These are phyloP conservation scores for Kalanchoe fedtschenkoi DNA, from an alignment of 164 flowering plant genomes.

Conservation along the genomic window DNA sequence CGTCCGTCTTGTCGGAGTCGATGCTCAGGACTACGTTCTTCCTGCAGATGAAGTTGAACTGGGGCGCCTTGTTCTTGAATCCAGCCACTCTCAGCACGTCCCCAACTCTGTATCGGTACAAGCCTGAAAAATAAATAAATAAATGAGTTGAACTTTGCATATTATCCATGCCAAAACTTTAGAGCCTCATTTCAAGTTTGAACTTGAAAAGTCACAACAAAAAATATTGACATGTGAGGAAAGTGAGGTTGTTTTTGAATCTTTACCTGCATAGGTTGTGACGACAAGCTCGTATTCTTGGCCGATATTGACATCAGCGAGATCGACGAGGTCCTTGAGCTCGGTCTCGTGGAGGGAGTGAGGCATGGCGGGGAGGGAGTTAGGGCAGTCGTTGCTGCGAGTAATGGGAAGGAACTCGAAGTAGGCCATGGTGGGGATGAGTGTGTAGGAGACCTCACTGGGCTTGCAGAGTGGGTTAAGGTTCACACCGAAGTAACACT, in stretches of 20 bases:
- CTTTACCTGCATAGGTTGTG: conserved; percentile 87
- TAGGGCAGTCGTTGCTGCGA: conserved; percentile 26
- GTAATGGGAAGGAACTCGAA: conserved; percentile 83
- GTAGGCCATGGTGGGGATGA: conserved; percentile 87
- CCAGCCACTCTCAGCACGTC: conserved; percentile 87
- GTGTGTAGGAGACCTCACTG: conserved; percentile 78
- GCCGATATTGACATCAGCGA: conserved; percentile 80
- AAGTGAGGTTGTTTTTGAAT: background rate
- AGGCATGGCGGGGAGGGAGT: conserved; percentile 30
- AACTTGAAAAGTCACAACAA: background rate
- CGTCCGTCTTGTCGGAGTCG: conserved; percentile 90
- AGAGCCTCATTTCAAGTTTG: background rate
- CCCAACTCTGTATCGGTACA: conserved; percentile 82
- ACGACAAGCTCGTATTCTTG: conserved; percentile 92
- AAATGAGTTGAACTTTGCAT: background rate
- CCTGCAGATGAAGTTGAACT: conserved; percentile 84
- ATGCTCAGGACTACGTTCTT: conserved; percentile 91
- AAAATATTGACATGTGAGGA: background rate
- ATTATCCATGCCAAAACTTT: background rate
- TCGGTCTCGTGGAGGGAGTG: conserved; percentile 60
- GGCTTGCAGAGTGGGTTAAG: conserved; percentile 79
- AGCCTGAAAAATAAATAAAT: conserved; percentile 30
- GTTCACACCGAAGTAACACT: conserved; percentile 89
- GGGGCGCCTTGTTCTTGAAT: conserved; percentile 95
- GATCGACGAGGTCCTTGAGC: conserved; percentile 62